Evolutionary conservation across 2,329 filamentous ascomycete genomes (phyloP), one percentile per base, ranked within the genome.

Genomic region (Lomentospora prolificans): DNA sequence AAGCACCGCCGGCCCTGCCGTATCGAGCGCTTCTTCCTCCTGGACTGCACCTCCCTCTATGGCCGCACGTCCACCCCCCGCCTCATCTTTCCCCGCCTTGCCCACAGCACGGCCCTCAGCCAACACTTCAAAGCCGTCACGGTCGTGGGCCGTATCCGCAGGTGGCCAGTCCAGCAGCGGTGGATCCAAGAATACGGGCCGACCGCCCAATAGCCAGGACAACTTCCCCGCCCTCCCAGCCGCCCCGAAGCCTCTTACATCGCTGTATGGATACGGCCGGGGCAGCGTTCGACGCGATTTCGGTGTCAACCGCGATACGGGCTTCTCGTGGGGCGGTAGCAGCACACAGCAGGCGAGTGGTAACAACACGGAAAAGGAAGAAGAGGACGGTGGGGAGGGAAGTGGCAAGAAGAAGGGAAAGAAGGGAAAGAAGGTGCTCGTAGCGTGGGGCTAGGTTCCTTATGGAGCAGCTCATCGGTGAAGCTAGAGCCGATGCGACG

Each of bases 221-320:
- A 82, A 84, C 0, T 96, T 96, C 70, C 92, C 91, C 0, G 85
- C 90, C 1, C 77, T 96, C 1, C 91, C 91, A 0, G 77, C 84
- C 0, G 90, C 90, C 1, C 79, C 87, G 0, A 96, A 85, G 64
- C 79, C 80, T 3, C 73, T 74, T 44, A 82, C 79, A 1, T 82
- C 79, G 0, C 81, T 85, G 48, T 83, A 84, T 55, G 80, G 80
- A 2, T 84, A 84, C 61, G 81, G 81, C 2, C 68, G 71, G 3
- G 72, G 81, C 3, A 67, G 74, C 30, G 80, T 85, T 14, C 72
- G 79, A 50, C 69, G 82, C 44, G 81, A 84, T 61, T 69, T 75
- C 39, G 76, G 74, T 7, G 63, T 60, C 1, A 62, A 64, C 4
- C 69, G 72, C 31, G 72, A 75, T 14, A 79, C 78, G 0, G 76